Conservation (phyloP, 495 filamentous ascomycete species). For the Penicillium paradoxum region DNA sequence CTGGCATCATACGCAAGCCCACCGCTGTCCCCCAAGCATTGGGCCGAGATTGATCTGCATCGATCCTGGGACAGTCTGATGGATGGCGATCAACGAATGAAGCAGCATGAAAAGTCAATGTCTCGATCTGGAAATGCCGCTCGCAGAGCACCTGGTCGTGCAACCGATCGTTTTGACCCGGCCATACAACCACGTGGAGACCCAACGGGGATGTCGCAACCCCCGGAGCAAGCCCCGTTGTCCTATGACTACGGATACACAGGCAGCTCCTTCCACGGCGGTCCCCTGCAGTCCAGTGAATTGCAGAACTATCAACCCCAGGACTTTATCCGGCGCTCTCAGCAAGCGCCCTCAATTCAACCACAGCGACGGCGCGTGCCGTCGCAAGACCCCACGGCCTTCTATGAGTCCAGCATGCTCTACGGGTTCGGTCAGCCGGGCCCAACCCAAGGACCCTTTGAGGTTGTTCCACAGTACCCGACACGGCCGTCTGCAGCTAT, state of each 20-base stretch:
- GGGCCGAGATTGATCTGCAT: conserved; percentile 43
- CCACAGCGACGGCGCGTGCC: conserved; percentile 12
- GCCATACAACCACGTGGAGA: conserved; percentile 37
- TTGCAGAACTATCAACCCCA: conserved; percentile 40
- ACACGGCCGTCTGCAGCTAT: conserved; percentile 76
- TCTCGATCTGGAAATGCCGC: conserved; percentile 22
- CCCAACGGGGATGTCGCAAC: conserved; percentile 30
- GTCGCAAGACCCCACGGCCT: conserved; percentile 8
- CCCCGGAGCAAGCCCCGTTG: conserved; percentile 28
- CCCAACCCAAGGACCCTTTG: conserved; percentile 65
- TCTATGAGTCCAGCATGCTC: conserved; percentile 65
- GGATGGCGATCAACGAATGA: conserved; percentile 65
- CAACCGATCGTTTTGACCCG: conserved; percentile 34
- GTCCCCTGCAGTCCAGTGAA: conserved; percentile 38
- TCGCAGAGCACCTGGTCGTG: conserved; percentile 17
- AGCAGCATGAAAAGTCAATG: conserved; percentile 58
- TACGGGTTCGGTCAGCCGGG: conserved; percentile 72
- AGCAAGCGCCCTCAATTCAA: conserved; percentile 19
- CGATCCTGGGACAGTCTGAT: conserved; percentile 49
- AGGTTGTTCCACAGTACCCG: conserved; percentile 70
- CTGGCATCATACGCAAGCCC: conserved; percentile 56
- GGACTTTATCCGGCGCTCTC: conserved; percentile 32
- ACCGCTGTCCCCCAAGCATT: conserved; percentile 56
- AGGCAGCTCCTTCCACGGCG: conserved; percentile 34
- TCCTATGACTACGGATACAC: conserved; percentile 45